Evolutionary conservation across 2,329 filamentous ascomycete genomes (phyloP).

Genomic region (Stromatinia cepivora): DNA sequence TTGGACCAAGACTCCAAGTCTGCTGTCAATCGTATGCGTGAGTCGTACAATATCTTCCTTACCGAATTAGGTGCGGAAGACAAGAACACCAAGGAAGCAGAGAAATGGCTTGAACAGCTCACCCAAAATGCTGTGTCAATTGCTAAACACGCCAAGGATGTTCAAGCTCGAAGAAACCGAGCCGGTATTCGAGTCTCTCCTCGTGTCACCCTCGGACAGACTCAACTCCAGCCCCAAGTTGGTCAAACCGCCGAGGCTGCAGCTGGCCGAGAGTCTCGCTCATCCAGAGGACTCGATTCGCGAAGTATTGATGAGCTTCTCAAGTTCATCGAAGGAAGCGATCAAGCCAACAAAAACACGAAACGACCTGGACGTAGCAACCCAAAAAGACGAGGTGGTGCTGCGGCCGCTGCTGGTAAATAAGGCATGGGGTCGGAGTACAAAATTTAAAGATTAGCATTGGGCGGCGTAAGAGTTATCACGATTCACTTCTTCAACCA

Average conservation of each 20-base stretch:
- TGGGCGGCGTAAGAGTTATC: conserved; percentile 20
- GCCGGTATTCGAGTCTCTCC: conserved; percentile 68
- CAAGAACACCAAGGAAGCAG: conserved; percentile 97
- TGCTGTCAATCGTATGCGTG: conserved; percentile 90
- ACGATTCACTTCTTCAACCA: conserved; percentile 17
- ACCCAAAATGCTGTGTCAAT: conserved; percentile 94
- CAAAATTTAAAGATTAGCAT: conserved; percentile 19
- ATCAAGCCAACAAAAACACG: conserved; percentile 54
- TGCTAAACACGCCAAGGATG: conserved; percentile 88
- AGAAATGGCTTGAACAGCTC: conserved; percentile 93
- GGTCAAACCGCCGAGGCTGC: conserved; percentile 56
- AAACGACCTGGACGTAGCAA: conserved; percentile 56
- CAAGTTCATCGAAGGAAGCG: conserved; percentile 85
- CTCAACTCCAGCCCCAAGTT: conserved; percentile 62
- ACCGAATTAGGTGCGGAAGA: conserved; percentile 82
- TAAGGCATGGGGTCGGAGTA: conserved; percentile 15
- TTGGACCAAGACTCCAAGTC: conserved; percentile 94
- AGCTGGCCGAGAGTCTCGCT: conserved; percentile 39
- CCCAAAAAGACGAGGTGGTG: conserved; percentile 54
- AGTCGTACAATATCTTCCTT: conserved; percentile 95
- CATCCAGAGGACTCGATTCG: conserved; percentile 58
- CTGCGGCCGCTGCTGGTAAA: conserved; percentile 17
- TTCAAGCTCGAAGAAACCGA: conserved; percentile 71
- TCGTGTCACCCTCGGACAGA: conserved; percentile 55
- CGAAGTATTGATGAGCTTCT: conserved; percentile 91